Percentiles rank a stretch among this genome's conserved stretches.
Conservation (phyloP, 345 rosid genomes). For the Lepidium didymum region DNA sequence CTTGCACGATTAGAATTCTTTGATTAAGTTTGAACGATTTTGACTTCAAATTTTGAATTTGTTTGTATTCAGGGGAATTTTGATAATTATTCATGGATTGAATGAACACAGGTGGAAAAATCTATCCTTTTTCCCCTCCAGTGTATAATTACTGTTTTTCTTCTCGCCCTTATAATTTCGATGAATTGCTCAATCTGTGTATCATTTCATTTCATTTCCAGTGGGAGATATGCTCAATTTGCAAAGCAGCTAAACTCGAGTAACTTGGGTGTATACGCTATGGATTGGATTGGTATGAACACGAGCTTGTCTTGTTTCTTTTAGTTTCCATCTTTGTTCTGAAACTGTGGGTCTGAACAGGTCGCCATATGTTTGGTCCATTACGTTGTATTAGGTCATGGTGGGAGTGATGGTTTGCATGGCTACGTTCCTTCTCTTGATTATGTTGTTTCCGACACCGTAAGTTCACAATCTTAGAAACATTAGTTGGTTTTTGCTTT, state of each 20-base stretch:
- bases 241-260: slow-evolving; percentile 71
- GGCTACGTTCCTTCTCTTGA: slow-evolving; percentile 99
- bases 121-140: not conserved
- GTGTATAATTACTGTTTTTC: not conserved
- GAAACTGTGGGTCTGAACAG: slow-evolving; percentile 29
- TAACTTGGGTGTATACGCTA: slow-evolving; percentile 77
- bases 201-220: slow-evolving; percentile 9
- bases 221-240: slow-evolving; percentile 90
- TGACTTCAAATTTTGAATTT: not conserved
- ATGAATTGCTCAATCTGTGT: not conserved
- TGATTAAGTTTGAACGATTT: not conserved
- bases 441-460: slow-evolving; percentile 84
- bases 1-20: not conserved
- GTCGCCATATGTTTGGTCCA: slow-evolving; percentile 18
- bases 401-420: slow-evolving; percentile 99
- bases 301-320: not conserved
- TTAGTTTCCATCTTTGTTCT: slow-evolving; percentile 3
- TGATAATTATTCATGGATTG: slow-evolving; percentile 83
- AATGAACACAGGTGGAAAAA: slow-evolving; percentile 85
- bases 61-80: slow-evolving; percentile 59
- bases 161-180: not conserved
- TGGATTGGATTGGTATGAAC: slow-evolving; percentile 89
- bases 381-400: slow-evolving; percentile 61
- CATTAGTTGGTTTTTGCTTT: not conserved
- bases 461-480: slow-evolving; percentile 28